Base-by-base conservation (phyloP, 1,139 yeast species). In the Diutina catenulata region DNA sequence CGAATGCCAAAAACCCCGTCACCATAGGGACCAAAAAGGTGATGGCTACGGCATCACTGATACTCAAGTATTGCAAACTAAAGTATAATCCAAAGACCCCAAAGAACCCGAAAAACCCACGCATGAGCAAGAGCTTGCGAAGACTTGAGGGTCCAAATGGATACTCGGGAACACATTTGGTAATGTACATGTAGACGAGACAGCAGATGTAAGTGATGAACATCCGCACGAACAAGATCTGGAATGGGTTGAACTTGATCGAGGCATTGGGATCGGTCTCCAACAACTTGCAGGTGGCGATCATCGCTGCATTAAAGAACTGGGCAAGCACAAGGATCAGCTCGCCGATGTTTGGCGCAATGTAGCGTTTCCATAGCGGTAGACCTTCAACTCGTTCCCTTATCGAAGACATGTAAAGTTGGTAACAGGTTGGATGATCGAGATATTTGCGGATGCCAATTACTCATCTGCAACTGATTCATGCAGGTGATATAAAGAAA, bases 51-150 rank as follows among this genome's bases (percentile, higher is more conserved):
- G 94, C 86, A 48, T 67, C 73, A 37, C 86, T 76, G n/a, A 83
- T 68, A 40, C 84, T 74, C 37, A 87, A 64, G 53, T 81, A 83
- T 56, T 76, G 70, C 44, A 87, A 62, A 2, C 94, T 75, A 53
- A 68, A 83, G 54, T 84, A 86, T 51, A 80, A 58, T 3, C 86
- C 79, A 53, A 79, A 79, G 3, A 81, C 87, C 2, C 94, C 94
- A 43, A 79, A 55, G 47, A 83, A 86, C 3, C 96, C 96, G 16
- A 76, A 67, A 1, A 66, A 42, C 0, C 95, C 95, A 43, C 96
- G 64, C n/a, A 73, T 41, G 0, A 75, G 52, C 37, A 83, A 59
- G 47, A 76, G 62, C 39, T 56, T 52, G 14, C 95, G 61, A 29
- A 75, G 53, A 2, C 68, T 71, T 18, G 60, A 67, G 2, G 88